Evolutionary conservation across 768 basidiomycete genomes (phyloP), one percentile per base, ranked within the genome.

Genomic region (Heimioporus sp.): DNA sequence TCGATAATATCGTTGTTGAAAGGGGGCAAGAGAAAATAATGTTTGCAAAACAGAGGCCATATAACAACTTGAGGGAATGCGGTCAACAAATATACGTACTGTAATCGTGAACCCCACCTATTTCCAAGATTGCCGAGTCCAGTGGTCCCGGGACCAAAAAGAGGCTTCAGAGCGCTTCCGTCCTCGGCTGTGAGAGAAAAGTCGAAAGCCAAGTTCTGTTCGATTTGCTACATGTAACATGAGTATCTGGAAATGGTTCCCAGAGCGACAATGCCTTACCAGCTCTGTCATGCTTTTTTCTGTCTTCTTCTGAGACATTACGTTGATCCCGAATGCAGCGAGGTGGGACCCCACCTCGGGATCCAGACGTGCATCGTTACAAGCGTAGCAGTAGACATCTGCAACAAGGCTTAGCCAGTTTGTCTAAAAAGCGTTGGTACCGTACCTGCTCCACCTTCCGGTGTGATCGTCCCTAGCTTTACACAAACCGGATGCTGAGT

Each of bases 201-300:
- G 65, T 98, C 95, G 66, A 92, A 98, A 42, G 82, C 84, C 32
- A 98, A 74, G 64, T 99, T 99, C 57, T 98, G 93, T 65, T 98
- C 95, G 60, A 98, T 88, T 88, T 98, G 92, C 92, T 86, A 44
- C 5, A 34, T n/a, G 4, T 12, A 43, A 15, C 2, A 15, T 54
- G 19, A 54, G 48, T 43, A 10, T 43, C 5, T 11, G 13, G 10
- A 1, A 50, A 34, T 34, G 5, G 7, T 12, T 21, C 31, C 30
- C 3, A 17, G 5, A 52, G 8, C 10, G 11, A 52, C 17, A 17
- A 17, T 13, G 1, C 65, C 82, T 45, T 52, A 94, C 93, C 56
- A 99, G 76, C 64, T 99, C 96, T 0, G 95, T 97, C 86, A 97
- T 91, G 51, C 85, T 92, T 73, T 97, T 98, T 67, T 97, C 93